Evolutionary conservation across 2,329 filamentous ascomycete species (phyloP).

Genomic region (Pseudocercospora cruenta): DNA sequence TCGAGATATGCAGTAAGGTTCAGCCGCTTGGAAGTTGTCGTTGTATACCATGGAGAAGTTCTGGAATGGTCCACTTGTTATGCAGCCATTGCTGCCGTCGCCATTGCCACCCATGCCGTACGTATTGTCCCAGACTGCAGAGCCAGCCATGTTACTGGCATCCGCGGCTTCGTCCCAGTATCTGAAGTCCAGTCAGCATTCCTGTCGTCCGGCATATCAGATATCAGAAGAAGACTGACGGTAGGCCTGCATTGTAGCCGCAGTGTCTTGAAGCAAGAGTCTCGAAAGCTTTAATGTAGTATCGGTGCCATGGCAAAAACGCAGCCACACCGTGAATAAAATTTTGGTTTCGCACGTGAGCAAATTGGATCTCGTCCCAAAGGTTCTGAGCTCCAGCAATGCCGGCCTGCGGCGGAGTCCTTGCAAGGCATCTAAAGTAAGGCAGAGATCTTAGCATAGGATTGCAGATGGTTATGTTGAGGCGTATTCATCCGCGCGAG

Average conservation of each 20-base stretch:
- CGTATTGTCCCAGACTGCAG: slow-evolving; percentile 25
- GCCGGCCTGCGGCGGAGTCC: slow-evolving; percentile 25
- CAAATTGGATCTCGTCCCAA: slow-evolving; percentile 31
- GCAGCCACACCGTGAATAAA: slow-evolving; percentile 29
- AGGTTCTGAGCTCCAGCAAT: slow-evolving; percentile 24
- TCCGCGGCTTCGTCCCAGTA: slow-evolving; percentile 28
- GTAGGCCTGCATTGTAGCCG: slow-evolving; percentile 23
- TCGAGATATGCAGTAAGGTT: slow-evolving; percentile 20
- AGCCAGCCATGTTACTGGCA: slow-evolving; percentile 21
- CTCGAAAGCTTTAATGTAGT: slow-evolving; percentile 28
- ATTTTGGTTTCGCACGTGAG: slow-evolving; percentile 28
- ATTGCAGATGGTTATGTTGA: no score
- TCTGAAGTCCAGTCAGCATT: slow-evolving; percentile 1
- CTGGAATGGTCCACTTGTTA: slow-evolving; percentile 24
- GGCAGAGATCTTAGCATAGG: neutral
- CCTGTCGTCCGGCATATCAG: neutral
- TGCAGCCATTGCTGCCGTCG: slow-evolving; percentile 14
- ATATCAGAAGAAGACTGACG: slow-evolving; percentile 14
- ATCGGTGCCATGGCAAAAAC: slow-evolving; percentile 30
- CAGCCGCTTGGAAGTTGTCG: slow-evolving; percentile 10
- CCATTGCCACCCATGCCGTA: slow-evolving; percentile 26
- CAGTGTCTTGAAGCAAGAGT: slow-evolving; percentile 26
- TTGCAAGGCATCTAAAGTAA: slow-evolving; percentile 20
- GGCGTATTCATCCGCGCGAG: no score
- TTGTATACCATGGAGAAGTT: slow-evolving; percentile 22